Base-by-base conservation (phyloP, 2,329 filamentous ascomycete genomes). In the Beauveria australis region DNA sequence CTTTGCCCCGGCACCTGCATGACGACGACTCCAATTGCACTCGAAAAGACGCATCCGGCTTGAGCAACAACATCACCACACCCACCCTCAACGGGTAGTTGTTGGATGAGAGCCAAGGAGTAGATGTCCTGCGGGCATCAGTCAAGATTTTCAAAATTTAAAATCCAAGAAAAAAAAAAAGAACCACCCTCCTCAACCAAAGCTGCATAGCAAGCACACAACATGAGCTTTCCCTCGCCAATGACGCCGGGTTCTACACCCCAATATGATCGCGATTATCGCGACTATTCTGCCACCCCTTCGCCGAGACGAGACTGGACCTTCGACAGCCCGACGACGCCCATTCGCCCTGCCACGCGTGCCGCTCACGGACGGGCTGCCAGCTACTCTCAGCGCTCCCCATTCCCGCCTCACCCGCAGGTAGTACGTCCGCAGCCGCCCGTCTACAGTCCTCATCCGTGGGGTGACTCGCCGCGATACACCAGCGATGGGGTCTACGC, bases 401-500 rank as follows among this genome's bases (percentile, higher is more conserved):
- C 28, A 6, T 56, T 55, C 22, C 53, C 51, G 22, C 52, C 46
- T 40, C 46, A 52, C 5, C 53, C 51, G 8, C 58, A 53, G 67
- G 63, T 30, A 40, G 28, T 30, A 65, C 61, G 67, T 67, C 56
- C 71, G 69, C 71, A 78, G 73, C 66, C 74, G 62, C 77, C 76
- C 67, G 77, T 75, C 62, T 78, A 76, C 46, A 60, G 58, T 60
- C 58, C 58, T 9, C 58, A 53, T 53, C 49, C 49, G 12, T 75
- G 78, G 63, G 82, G 78, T 62, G 82, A 83, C 70, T 85, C 82
- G 64, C 82, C 82, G 64, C 80, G 82, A 67, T 85, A 82, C 76
- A 84, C 80, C 72, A 85, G 82, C 78, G 79, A 78, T 70, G 82
- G 82, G 72, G 77, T 82, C 70, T 85, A 85, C 78, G 82, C 81